Evolutionary conservation across 805 yeast genomes (phyloP), one percentile per base, ranked within the genome.

Genomic region (Wickerhamiella brachini): DNA sequence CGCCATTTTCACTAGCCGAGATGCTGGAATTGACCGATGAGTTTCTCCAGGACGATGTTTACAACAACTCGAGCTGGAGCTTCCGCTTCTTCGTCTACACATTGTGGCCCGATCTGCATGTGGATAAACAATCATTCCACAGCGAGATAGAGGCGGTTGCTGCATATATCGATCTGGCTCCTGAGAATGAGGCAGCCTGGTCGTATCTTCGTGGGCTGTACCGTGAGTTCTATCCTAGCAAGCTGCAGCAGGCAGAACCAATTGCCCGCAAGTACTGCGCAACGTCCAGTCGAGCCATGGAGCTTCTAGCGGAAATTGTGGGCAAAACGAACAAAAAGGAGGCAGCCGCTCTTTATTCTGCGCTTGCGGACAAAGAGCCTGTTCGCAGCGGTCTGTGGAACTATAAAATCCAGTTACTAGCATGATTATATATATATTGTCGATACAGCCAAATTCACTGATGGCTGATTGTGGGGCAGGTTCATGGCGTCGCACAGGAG

Each of bases 21-120:
- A 95, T 87, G 61, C 55, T 80, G 15, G 61, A 60, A 5, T 83
- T 77, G 61, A 73, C 78, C 0, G 70, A 74, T 4, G 51, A 55
- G 21, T 67, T 76, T 58, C 65, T 90, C 2, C 64, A 65, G 2
- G 60, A 68, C 8, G 98, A 93, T 65, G 77, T 85, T 8, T 71
- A 87, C 58, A 93, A 93, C 68, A 93, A 93, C 65, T 83, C 95
- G 48, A 95, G 94, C 0, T 93, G 98, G 98, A 77, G 80, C 53
- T 94, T 85, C 66, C 73, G 97, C 50, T 84, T 71, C 68, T 85
- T 81, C 57, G 65, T 83, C 10, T 54, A 61, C 45, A 51, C 53
- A 18, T 53, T 45, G 9, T 58, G 37, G 52, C 55, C 56, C 9
- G 47, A 10, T 47, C 56, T 38, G 48, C 50, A 18, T 37, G 20